phyloP scores from a whole-genome alignment of 805 yeast species.

The Candida stauntonica region DNA sequence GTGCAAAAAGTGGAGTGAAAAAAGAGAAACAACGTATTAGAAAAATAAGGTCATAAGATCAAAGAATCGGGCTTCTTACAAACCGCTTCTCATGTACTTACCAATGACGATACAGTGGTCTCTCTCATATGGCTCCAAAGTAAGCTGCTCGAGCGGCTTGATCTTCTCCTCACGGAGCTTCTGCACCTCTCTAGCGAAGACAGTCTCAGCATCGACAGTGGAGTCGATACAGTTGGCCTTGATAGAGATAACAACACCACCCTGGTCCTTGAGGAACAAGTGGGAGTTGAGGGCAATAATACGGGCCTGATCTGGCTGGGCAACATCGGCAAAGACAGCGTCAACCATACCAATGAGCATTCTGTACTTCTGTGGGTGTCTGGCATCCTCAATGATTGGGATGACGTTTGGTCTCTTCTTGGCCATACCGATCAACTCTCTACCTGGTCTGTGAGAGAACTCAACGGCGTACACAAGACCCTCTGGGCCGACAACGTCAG shows the following conservation, averaged over 20 bases:
- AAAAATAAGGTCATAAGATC: constrained; percentile 1
- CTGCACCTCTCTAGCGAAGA: constrained; percentile 98
- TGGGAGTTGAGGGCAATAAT: constrained; percentile 98
- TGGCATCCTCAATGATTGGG: constrained; percentile 98
- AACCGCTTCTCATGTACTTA: constrained; percentile 88
- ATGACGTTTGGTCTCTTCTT: constrained; percentile 99
- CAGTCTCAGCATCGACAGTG: constrained; percentile 98
- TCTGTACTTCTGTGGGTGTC: constrained; percentile 99
- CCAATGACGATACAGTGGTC: constrained; percentile 99
- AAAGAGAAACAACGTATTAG: not conserved
- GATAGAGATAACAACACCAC: constrained; percentile 97
- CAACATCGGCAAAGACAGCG: constrained; percentile 98
- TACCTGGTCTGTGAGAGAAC: constrained; percentile 99
- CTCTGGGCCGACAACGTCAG: constrained; percentile 98
- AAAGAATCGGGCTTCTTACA: too few species aligned
- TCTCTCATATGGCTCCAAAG: constrained; percentile 99
- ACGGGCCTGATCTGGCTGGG: constrained; percentile 99
- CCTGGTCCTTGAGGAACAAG: constrained; percentile 95
- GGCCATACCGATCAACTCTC: constrained; percentile 99
- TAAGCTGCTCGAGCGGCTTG: constrained; percentile 97
- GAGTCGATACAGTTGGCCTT: constrained; percentile 99
- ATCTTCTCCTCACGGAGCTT: constrained; percentile 98
- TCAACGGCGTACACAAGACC: constrained; percentile 99
- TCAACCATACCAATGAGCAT: constrained; percentile 99
- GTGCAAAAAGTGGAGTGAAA: constrained; percentile 1